Base-by-base conservation (phyloP, 352 stramenopile genomes). In the Achlya hypogyna region DNA sequence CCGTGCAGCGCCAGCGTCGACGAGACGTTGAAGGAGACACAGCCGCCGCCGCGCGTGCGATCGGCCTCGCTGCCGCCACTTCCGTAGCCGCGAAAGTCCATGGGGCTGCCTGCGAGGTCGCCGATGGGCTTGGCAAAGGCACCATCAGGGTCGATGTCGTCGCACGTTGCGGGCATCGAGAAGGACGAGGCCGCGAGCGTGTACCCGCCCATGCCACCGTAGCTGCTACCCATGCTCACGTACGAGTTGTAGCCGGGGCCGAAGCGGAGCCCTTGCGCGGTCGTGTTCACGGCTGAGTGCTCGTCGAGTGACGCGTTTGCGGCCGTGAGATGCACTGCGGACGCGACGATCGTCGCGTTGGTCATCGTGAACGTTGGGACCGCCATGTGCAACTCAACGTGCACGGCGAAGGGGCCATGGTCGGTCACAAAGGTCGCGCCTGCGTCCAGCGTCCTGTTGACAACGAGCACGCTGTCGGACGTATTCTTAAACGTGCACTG, bases 31-130 rank as follows among this genome's bases (percentile, higher is more conserved):
- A 95, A 45, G 8, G 75, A 68, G 42, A 95, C 81, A 4, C 81
- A 72, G 8, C 86, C 86, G 14, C 82, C 86, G 18, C 86, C 86
- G 9, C 84, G 82, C 59, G 75, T 76, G 1, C 72, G 25, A 59
- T 88, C 78, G 58, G 74, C 77, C 34, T 42, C 34, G 27, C 86
- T 84, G 27, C 86, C 86, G 18, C 86, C 86, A 69, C 84, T 95
- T 3, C 86, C 86, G 68, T 93, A 95, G 14, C 82, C 86, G 69
- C 81, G 80, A 58, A 95, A 95, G 63, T 88, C 86, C 22, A 74
- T 74, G 22, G 69, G 52, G 25, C 79, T 70, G 0, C 75, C 86
- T 2, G 63, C 70, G 0, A 85, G 76, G 65, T 88, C 81, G 0
- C 86, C 86, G 42, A 95, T 85, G 9, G 74, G 72, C 16, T 78